Percentiles rank a stretch among this genome's conserved stretches.
These are phyloP conservation scores for Edaphochlamys debaryana DNA, from an alignment of 139 green algal species.

Conservation along the genomic window DNA sequence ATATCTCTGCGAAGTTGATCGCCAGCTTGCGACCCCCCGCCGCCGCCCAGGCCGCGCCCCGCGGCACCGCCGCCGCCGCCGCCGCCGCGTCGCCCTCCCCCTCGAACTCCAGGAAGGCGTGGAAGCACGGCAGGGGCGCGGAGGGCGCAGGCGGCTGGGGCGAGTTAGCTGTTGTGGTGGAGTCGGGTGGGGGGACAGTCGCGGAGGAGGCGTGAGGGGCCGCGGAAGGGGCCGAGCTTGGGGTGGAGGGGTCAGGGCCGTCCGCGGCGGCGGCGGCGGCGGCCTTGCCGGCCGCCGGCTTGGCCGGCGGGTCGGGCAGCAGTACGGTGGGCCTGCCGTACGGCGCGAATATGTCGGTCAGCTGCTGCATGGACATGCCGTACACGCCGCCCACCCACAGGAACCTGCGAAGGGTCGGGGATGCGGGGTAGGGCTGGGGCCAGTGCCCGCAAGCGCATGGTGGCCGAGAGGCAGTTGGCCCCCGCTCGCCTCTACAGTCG, in stretches of 20 bases:
- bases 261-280: not conserved
- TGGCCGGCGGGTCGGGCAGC: not conserved
- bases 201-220: not conserved
- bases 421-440: not conserved
- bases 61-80: conserved; percentile 18
- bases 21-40: conserved; percentile 18
- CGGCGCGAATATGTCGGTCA: conserved; percentile 14
- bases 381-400: conserved; percentile 36
- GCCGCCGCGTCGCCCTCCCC: conserved; percentile 15
- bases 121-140: not conserved
- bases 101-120: conserved; percentile 24
- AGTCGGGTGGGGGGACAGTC: not conserved
- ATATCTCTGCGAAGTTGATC: conserved; percentile 16
- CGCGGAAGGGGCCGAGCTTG: not conserved
- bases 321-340: conserved; percentile 6
- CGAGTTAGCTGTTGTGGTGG: not conserved
- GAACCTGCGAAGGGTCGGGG: not conserved
- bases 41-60: not conserved
- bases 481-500: no score
- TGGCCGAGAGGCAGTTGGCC: not conserved
- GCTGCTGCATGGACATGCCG: conserved; percentile 23
- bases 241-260: not conserved
- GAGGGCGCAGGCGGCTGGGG: not conserved
- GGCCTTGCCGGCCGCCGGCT: not conserved
- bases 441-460: not conserved